phyloP scores from a whole-genome alignment of 768 basidiomycete species.

The Lentinula detonsa region DNA sequence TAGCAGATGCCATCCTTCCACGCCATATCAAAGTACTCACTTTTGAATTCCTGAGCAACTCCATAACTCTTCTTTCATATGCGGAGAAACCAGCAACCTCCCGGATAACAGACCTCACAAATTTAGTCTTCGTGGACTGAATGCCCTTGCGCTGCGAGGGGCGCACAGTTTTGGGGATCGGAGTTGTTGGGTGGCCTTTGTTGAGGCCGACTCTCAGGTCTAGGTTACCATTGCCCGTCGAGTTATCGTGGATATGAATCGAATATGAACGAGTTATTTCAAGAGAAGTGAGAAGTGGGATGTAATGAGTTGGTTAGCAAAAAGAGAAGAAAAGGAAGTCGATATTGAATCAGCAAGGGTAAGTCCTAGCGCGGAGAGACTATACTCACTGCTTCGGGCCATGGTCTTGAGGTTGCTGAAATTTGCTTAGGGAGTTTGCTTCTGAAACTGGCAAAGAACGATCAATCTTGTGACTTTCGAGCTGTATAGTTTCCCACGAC shows the following conservation, averaged over 20 bases:
- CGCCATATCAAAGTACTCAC: slow-evolving; percentile 32
- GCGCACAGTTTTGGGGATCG: slow-evolving; percentile 66
- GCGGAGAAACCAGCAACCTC: slow-evolving; percentile 98
- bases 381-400: slow-evolving; percentile 67
- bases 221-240: slow-evolving; percentile 20
- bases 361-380: not conserved
- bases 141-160: slow-evolving; percentile 93
- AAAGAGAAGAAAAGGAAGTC: not conserved
- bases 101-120: slow-evolving; percentile 89
- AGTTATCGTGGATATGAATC: slow-evolving; percentile 10
- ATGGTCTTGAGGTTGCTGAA: slow-evolving; percentile 52
- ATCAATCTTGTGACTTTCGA: not conserved
- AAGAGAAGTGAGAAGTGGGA: not conserved
- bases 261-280: not conserved
- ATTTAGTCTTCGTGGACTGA: slow-evolving; percentile 84
- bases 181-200: slow-evolving; percentile 85
- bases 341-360: not conserved
- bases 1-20: not conserved
- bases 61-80: slow-evolving; percentile 97
- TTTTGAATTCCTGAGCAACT: slow-evolving; percentile 96
- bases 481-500: slow-evolving; percentile 1
- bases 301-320: no score
- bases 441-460: not conserved
- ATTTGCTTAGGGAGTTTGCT: slow-evolving; percentile 8
- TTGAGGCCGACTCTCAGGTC: slow-evolving; percentile 84